A percentile compares a stretch with the other conserved stretches of the same genome.
Conservation (phyloP, 805 yeast genomes). For the Brettanomyces sp. region DNA sequence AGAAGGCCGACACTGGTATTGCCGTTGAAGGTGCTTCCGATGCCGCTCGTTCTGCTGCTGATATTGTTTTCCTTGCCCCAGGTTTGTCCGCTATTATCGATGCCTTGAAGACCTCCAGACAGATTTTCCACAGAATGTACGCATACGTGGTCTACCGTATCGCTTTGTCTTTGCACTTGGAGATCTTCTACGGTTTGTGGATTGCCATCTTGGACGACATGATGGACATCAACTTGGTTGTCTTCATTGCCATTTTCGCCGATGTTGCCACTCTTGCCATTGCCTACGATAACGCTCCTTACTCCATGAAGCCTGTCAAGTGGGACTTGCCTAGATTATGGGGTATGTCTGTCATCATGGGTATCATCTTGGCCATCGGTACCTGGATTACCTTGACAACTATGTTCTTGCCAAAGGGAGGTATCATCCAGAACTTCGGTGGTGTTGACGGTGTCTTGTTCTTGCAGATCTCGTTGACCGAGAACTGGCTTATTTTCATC, state of each 20-base stretch:
- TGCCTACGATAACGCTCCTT: slow-evolving; percentile 80
- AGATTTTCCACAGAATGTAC: slow-evolving; percentile 97
- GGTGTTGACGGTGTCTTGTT: slow-evolving; percentile 80
- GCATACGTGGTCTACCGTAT: slow-evolving; percentile 94
- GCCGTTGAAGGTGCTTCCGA: slow-evolving; percentile 97
- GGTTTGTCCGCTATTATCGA: slow-evolving; percentile 90
- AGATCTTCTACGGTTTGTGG: slow-evolving; percentile 90
- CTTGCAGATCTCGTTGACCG: slow-evolving; percentile 86
- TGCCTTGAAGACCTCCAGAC: slow-evolving; percentile 88
- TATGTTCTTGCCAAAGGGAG: slow-evolving; percentile 78
- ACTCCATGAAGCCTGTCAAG: slow-evolving; percentile 80
- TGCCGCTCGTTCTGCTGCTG: slow-evolving; percentile 93
- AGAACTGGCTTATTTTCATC: slow-evolving; percentile 91
- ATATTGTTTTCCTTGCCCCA: slow-evolving; percentile 87
- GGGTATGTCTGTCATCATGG: slow-evolving; percentile 86
- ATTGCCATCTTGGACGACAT: slow-evolving; percentile 82
- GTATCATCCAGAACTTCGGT: slow-evolving; percentile 92
- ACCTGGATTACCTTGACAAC: slow-evolving; percentile 89
- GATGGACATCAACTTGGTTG: slow-evolving; percentile 79
- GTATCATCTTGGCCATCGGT: slow-evolving; percentile 74
- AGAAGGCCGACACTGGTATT: slow-evolving; percentile 91
- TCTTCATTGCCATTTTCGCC: slow-evolving; percentile 91
- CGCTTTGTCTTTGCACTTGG: slow-evolving; percentile 88
- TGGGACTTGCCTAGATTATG: slow-evolving; percentile 93
- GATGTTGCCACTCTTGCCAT: slow-evolving; percentile 93